These are phyloP conservation scores for Salvia miltiorrhiza DNA, from an alignment of 257 asterid genomes.

Conservation along the genomic window DNA sequence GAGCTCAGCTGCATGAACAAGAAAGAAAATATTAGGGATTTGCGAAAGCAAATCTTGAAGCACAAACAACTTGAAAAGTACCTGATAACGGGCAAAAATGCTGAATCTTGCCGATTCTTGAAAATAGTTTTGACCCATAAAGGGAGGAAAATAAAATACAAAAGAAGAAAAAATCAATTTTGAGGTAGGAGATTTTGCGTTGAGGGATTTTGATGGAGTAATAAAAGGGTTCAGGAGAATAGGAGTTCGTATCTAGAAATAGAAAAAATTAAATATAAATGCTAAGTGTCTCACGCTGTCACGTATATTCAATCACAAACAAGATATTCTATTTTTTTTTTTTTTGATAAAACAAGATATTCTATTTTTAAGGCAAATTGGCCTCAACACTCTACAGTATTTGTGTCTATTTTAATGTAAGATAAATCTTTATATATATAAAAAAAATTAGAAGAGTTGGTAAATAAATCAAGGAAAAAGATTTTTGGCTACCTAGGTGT, in stretches of 20 bases:
- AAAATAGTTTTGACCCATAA: neutral
- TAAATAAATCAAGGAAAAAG: too few species aligned
- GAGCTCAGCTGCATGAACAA: constrained; percentile 29
- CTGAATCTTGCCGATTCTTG: constrained; percentile 4
- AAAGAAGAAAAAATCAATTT: constrained; percentile 4
- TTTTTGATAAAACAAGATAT: neutral
- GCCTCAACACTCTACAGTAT: too few species aligned
- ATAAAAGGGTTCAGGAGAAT: constrained; percentile 11
- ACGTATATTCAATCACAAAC: neutral
- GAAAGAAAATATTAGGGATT: constrained; percentile 27
- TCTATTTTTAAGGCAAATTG: too few species aligned
- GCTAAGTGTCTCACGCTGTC: constrained; percentile 16
- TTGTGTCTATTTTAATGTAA: too few species aligned
- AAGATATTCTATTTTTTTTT: neutral
- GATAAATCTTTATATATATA: too few species aligned
- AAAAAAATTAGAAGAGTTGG: too few species aligned
- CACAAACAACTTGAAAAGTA: constrained; percentile 1
- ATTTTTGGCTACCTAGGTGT: too few species aligned
- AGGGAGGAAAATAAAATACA: neutral
- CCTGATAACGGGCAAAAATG: constrained; percentile 14
- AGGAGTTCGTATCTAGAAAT: constrained; percentile 1
- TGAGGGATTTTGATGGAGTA: constrained; percentile 4
- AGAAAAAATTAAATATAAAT: neutral
- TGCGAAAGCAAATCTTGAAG: constrained; percentile 15
- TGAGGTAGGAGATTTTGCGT: constrained; percentile 14